phyloP scores from a whole-genome alignment of 805 yeast species.

The Nakazawaea populi region DNA sequence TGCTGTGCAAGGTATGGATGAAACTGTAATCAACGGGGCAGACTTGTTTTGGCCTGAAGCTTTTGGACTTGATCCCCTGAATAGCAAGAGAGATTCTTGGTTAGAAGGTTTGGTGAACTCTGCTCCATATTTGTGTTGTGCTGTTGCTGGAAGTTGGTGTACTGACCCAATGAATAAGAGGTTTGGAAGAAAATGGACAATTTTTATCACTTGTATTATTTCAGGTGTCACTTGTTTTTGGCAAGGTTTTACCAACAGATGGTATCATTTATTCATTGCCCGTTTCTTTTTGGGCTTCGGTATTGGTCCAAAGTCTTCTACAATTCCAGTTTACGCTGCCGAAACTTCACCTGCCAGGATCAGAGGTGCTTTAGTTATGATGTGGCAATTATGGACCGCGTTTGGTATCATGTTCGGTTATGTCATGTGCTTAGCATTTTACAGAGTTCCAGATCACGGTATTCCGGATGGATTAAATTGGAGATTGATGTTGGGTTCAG shows the following conservation, averaged over 20 bases:
- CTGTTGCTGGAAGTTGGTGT: constrained; percentile 56
- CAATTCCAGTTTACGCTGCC: constrained; percentile 66
- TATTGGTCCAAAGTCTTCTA: constrained; percentile 70
- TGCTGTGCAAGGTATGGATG: constrained; percentile 79
- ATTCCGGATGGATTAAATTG: constrained; percentile 52
- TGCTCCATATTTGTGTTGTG: constrained; percentile 65
- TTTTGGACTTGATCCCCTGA: constrained; percentile 41
- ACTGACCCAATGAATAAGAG: constrained; percentile 52
- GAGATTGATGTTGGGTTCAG: constrained; percentile 68
- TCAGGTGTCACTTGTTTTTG: constrained; percentile 61
- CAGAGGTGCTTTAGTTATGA: constrained; percentile 66
- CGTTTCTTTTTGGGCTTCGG: constrained; percentile 63
- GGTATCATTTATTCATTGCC: constrained; percentile 67
- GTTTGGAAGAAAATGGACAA: constrained; percentile 62
- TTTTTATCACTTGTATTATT: constrained; percentile 55
- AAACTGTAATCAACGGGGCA: constrained; percentile 72
- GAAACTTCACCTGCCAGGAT: constrained; percentile 59
- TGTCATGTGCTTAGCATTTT: constrained; percentile 58
- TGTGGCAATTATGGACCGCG: constrained; percentile 74
- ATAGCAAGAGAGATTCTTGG: constrained; percentile 45
- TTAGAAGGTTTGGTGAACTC: constrained; percentile 60
- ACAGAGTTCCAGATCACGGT: constrained; percentile 40
- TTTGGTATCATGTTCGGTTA: constrained; percentile 72
- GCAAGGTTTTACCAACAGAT: constrained; percentile 57
- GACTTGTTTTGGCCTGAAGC: constrained; percentile 51